A percentile compares a stretch with the other conserved stretches of the same genome.
phyloP scores from a whole-genome alignment of 208 protist genomes.

The Trypanosoma rangeli region DNA sequence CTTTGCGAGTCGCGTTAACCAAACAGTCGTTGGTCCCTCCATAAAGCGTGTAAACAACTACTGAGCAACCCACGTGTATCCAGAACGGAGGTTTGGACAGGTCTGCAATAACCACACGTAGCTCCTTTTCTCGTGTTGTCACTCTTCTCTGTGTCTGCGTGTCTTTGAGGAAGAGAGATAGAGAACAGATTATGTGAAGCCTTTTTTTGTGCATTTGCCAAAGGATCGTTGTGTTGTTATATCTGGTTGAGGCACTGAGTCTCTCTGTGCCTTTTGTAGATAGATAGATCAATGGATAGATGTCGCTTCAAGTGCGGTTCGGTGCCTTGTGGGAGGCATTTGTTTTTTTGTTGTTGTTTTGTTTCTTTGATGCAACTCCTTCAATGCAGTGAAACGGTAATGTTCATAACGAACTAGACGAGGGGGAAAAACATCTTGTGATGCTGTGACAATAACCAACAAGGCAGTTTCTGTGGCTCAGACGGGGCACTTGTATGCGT shows the following conservation, averaged over 20 bases:
- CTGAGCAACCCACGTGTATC: conserved; percentile 11
- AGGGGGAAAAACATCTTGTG: too few relatives aligned
- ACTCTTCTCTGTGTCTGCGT: not conserved
- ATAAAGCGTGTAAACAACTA: conserved; percentile 72
- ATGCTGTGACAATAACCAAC: too few relatives aligned
- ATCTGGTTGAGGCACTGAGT: conserved; percentile 1
- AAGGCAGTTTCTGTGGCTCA: too few relatives aligned
- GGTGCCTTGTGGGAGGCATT: too few relatives aligned
- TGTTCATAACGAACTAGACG: too few relatives aligned
- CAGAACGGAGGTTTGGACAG: not conserved
- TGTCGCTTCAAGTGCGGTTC: too few relatives aligned
- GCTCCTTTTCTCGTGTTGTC: not conserved
- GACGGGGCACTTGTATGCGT: too few relatives aligned
- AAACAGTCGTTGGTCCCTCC: conserved; percentile 82
- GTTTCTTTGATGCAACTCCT: too few relatives aligned
- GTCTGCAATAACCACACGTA: not conserved
- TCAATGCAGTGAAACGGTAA: too few relatives aligned
- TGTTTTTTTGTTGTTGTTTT: too few relatives aligned
- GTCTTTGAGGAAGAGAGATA: not conserved
- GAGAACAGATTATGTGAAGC: conserved; percentile 7
- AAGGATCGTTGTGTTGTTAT: conserved; percentile 20
- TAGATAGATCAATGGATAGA: too few relatives aligned
- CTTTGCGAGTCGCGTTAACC: conserved; percentile 91
- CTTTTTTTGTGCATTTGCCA: not conserved
- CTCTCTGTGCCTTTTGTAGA: not conserved